Conservation (phyloP, 2,329 filamentous ascomycete genomes). For the Aureobasidium uvarum region DNA sequence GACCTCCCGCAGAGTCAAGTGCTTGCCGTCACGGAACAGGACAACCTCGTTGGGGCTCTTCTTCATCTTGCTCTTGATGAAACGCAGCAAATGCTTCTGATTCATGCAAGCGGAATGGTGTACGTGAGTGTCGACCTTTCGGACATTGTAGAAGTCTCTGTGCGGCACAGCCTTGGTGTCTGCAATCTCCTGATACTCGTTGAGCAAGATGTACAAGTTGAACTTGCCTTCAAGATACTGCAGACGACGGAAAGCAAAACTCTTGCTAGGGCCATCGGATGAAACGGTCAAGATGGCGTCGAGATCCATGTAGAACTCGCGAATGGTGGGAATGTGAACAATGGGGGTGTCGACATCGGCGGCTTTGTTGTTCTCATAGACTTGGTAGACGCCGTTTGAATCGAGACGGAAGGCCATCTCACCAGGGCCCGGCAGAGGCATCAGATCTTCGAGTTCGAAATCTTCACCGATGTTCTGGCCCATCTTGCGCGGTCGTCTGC, state of each 20-base stretch:
- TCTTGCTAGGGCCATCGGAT: conserved; percentile 93
- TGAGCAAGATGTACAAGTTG: conserved; percentile 87
- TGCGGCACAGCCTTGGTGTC: conserved; percentile 98
- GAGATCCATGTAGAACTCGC: conserved; percentile 94
- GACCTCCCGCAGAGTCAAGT: conserved; percentile 86
- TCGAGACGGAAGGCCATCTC: conserved; percentile 78
- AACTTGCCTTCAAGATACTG: conserved; percentile 98
- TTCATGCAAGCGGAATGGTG: conserved; percentile 99
- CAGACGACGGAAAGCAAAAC: conserved; percentile 89
- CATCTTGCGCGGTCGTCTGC: conserved; percentile 68
- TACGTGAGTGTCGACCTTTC: conserved; percentile 98
- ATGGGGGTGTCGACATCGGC: conserved; percentile 65
- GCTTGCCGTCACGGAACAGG: conserved; percentile 84
- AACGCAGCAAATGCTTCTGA: conserved; percentile 94
- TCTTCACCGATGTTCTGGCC: conserved; percentile 90
- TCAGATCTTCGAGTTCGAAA: conserved; percentile 75
- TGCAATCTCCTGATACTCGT: conserved; percentile 96
- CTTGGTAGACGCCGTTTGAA: conserved; percentile 83
- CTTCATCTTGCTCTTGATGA: conserved; percentile 99
- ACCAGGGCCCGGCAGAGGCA: conserved; percentile 69
- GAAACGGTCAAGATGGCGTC: conserved; percentile 85
- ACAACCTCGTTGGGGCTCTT: conserved; percentile 94
- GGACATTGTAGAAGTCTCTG: conserved; percentile 97
- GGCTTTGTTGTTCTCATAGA: conserved; percentile 70
- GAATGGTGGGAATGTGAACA: conserved; percentile 81